Evolutionary conservation across 1,139 yeast genomes (phyloP).

Genomic region (Geotrichum carabidarum): DNA sequence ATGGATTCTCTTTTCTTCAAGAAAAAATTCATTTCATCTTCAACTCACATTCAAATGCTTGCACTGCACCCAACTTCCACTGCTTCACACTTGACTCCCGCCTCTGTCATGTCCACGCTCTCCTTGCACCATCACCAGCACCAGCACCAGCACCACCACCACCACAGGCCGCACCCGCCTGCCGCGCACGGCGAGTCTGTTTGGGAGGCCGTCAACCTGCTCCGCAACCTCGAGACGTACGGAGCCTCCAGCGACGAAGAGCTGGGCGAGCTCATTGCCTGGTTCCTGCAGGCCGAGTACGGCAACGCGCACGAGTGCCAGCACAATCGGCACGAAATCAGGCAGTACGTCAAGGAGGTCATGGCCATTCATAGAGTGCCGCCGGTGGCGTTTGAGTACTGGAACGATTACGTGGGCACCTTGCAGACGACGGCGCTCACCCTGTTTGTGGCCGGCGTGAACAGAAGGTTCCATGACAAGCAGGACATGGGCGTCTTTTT

Average conservation of each 20-base stretch:
- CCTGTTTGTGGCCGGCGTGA: constrained; percentile 17
- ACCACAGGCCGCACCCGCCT: background rate
- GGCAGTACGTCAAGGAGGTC: constrained; percentile 1
- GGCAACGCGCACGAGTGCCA: constrained; percentile 16
- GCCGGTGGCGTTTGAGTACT: constrained; percentile 14
- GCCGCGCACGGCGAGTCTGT: constrained; percentile 1
- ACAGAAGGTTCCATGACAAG: constrained; percentile 15
- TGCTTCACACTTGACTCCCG: no score
- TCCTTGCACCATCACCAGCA: background rate
- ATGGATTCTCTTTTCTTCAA: no score
- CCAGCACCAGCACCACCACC: no score
- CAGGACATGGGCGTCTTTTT: constrained; percentile 13
- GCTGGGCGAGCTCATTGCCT: constrained; percentile 15
- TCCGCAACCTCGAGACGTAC: constrained; percentile 13
- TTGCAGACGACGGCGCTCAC: constrained; percentile 12
- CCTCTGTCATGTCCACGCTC: background rate
- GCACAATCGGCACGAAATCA: constrained; percentile 1
- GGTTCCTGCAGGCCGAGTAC: constrained; percentile 16
- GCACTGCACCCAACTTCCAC: no score
- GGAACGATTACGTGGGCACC: constrained; percentile 18
- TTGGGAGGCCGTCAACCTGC: constrained; percentile 10
- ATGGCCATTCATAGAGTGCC: constrained; percentile 14
- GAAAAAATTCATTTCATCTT: no score
- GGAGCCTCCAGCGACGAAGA: constrained; percentile 13
- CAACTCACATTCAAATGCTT: no score